Percentiles rank a stretch among this genome's conserved stretches.
These are phyloP conservation scores for Omphalotus guepiniiformis DNA, from an alignment of 768 basidiomycete genomes.

Conservation along the genomic window DNA sequence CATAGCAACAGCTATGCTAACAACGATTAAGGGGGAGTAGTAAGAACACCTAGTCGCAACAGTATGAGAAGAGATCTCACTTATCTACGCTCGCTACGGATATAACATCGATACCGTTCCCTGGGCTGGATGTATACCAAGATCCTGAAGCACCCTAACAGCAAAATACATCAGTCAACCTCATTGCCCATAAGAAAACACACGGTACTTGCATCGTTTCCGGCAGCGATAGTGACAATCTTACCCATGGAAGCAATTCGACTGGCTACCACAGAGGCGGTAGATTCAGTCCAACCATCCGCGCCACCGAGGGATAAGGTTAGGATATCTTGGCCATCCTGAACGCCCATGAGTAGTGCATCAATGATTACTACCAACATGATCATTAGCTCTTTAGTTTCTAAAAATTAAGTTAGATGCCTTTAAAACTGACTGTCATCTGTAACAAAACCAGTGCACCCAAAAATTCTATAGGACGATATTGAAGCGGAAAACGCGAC, in stretches of 20 bases:
- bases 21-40: not conserved
- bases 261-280: slow-evolving; percentile 51
- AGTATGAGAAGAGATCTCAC: slow-evolving; percentile 19
- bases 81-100: slow-evolving; percentile 54
- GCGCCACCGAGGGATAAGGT: slow-evolving; percentile 62
- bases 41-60: not conserved
- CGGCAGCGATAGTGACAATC: slow-evolving; percentile 61
- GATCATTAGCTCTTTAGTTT: no score
- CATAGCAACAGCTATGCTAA: slow-evolving; percentile 50
- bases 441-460: slow-evolving; percentile 33
- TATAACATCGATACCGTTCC: slow-evolving; percentile 53
- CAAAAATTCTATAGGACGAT: slow-evolving; percentile 55
- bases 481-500: slow-evolving; percentile 61
- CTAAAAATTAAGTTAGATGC: no score
- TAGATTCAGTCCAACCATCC: slow-evolving; percentile 60
- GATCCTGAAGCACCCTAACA: slow-evolving; percentile 49
- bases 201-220: slow-evolving; percentile 37
- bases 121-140: slow-evolving; percentile 56
- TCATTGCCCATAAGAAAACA: not conserved
- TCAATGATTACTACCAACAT: slow-evolving; percentile 38
- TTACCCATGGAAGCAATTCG: slow-evolving; percentile 53
- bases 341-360: slow-evolving; percentile 46
- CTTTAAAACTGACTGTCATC: slow-evolving; percentile 23
- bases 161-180: not conserved
- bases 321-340: slow-evolving; percentile 57